Base-by-base conservation (phyloP, 2,329 filamentous ascomycete species). In the Ophiostoma australiae region DNA sequence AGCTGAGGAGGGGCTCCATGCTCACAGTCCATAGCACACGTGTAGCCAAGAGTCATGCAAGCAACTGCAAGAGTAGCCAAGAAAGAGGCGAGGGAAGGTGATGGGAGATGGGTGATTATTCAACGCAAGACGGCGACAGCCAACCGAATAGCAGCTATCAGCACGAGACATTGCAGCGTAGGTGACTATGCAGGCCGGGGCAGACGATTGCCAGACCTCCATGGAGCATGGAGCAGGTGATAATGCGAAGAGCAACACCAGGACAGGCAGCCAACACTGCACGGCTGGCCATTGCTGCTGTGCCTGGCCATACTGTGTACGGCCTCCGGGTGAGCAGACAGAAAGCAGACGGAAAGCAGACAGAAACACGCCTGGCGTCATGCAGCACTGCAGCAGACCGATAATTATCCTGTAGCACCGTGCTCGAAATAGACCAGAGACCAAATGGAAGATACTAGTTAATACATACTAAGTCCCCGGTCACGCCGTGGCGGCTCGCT, bases 401-500 rank as follows among this genome's bases (percentile, higher is more conserved):
- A 10, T 58, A 58, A 58, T 58, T 58, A 10, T 58, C 52, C 52
- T 27, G 52, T 31, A 58, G 52, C 52, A 58, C 52, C 44, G 20
- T 27, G 44, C 52, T 31, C 11, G 11, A 27, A 58, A 48, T 48
- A 48, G 44, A 48, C 15, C 41, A 17, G 6, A 44, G 17, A 11
- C 10, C 10, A 48, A 48, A n/a, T 48, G 17, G 44, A 48, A 41
- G 15, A 41, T 41, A 41, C 39, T 41, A n/a, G n/a, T n/a, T n/a
- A n/a, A n/a, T n/a, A n/a, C n/a, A 39, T 39, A 39, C 37, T 20
- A 20, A 20, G 17, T 15, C 15, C 44, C 4, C 44, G 44, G 44
- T 48, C 44, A 20, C 44, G 44, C 44, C 44, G 44, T 55, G 48
- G 33, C 65, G 48, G 8, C 67, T 68, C 67, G 27, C 27, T 69